Evolutionary conservation across 2,329 filamentous ascomycete genomes (phyloP).

Genomic region (Aspergillus hortae): DNA sequence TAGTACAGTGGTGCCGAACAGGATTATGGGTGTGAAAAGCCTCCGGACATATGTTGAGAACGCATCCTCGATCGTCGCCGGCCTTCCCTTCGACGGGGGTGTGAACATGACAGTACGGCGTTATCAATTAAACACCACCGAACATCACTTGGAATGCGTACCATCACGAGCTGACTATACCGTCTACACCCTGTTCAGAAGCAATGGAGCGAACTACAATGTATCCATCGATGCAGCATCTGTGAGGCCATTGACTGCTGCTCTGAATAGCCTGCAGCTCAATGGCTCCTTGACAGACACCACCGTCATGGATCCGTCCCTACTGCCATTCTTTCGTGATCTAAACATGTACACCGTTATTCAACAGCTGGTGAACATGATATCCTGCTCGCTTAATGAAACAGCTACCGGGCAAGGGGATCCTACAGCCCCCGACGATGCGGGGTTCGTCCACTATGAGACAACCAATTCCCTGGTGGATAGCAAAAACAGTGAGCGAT

Average conservation of each 20-base stretch:
- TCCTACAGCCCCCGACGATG: background rate
- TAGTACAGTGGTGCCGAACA: background rate
- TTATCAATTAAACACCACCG: background rate
- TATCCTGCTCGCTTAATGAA: background rate
- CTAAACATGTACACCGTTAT: background rate
- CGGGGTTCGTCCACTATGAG: background rate
- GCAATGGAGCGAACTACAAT: background rate
- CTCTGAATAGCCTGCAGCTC: background rate
- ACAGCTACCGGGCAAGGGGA: background rate
- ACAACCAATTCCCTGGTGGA: background rate
- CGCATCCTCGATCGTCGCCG: background rate
- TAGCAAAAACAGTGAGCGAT: background rate
- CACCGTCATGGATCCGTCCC: background rate
- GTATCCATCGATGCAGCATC: background rate
- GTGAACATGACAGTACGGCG: background rate
- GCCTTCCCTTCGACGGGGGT: background rate
- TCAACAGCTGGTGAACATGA: background rate
- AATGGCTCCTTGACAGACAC: background rate
- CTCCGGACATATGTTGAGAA: background rate
- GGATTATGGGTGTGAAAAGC: background rate
- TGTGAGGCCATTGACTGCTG: background rate
- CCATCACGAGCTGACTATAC: background rate
- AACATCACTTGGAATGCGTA: background rate
- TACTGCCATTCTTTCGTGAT: background rate
- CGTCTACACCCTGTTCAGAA: background rate